Base-by-base conservation (phyloP, 208 protist species). In the Leishmania braziliensis region DNA sequence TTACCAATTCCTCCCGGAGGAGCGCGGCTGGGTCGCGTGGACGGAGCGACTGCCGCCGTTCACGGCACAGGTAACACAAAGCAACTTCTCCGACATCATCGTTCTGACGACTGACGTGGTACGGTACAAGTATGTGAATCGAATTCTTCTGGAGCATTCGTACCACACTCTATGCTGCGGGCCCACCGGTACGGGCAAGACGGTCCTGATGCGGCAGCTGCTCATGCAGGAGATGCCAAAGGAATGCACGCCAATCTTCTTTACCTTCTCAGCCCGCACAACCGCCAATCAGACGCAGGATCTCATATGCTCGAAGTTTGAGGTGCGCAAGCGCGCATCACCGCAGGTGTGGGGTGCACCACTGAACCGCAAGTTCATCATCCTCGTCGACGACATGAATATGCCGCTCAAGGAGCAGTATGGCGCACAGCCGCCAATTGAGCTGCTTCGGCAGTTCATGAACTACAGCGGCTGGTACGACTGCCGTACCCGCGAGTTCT, bases 311-410 rank as follows among this genome's bases (percentile, higher is more conserved):
- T 97, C 94, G 48, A 99, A 98, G 88, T 97, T 99, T 65, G 98
- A 99, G 79, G 97, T 98, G 80, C 94, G 98, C 60, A 94, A 98
- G 50, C 98, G 98, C 84, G 98, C 94, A 68, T 91, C 92, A 2
- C 96, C 96, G 76, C 95, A 97, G 88, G 93, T 99, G 71, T 99
- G 98, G 90, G 99, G 99, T 60, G 98, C 99, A 10, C 98, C 98
- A 48, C 81, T 98, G n/a, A 99, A 99, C 82, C 99, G 99, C 87
- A 95, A 97, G 81, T 98, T 99, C 80, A 90, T 99, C 36, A 93
- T 99, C 54, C 94, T 99, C 53, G 91, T 99, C 63, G 99, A 99
- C 89, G 99, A 99, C 86, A 90, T 99, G 81, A 99, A 99, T 87
- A 99, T 99, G 99, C 99, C 99, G 3, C 86, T 94, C 70, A 94